Base-by-base conservation (phyloP, 2,329 filamentous ascomycete species). In the Colletotrichum neosansevieriae region DNA sequence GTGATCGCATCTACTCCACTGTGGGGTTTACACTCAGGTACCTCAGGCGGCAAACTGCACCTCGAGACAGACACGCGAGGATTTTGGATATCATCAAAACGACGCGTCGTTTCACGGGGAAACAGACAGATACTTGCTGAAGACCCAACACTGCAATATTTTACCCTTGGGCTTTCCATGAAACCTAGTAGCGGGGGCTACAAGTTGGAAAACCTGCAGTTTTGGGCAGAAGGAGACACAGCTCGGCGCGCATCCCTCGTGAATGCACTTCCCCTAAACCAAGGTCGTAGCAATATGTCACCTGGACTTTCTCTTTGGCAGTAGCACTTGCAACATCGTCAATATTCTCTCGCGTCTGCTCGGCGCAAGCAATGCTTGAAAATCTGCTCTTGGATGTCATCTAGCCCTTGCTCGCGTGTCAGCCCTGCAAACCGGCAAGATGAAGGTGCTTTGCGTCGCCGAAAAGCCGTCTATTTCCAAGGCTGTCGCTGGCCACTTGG, bases 401-500 rank as follows among this genome's bases (percentile, higher is more conserved):
- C 15, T 17, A 32, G 17, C 24, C 29, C 49, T 17, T 36, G 49
- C 32, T n/a, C n/a, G n/a, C 15, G 29, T 32, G 29, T 34, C 49
- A 24, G n/a, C 29, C 32, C 7, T 51, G 6, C 19, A 36, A 11
- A 21, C 34, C 13, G 32, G 21, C 21, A 85, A 82, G 77, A 88
- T 88, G 80, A 86, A 78, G 74, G 81, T 88, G 44, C 77, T 88
- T 12, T 88, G 85, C 71, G 85, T 88, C 73, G 85, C 86, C 47
- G 86, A 88, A 73, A 88, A 99, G 85, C 94, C 94, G 40, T 97
- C 95, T 47, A 98, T 99, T 71, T 94, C 96, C 66, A 98, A 96
- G 80, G 94, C 95, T 42, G 95, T 99, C 57, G 93, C 96, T 44
- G 88, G 90, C 66, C 95, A 98, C 83, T 86, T 99, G 32, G 92